Evolutionary conservation across 2,329 filamentous ascomycete species (phyloP), one percentile per base, ranked within the genome.

Genomic region (Cladorrhinum sp.): DNA sequence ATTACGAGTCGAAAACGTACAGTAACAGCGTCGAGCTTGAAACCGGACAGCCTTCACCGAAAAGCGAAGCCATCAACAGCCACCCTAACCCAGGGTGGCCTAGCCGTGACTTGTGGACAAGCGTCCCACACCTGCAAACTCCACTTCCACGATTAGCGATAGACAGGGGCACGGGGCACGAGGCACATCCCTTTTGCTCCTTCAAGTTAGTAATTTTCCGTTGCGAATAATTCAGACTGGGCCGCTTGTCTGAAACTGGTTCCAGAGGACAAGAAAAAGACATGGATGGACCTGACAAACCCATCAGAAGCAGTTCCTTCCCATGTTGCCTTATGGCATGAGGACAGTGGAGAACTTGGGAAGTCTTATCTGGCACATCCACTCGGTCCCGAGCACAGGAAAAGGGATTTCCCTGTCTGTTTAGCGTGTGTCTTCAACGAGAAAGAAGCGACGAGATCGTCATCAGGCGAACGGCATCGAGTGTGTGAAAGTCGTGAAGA

Each of bases 101-200:
- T 56, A 56, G 54, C 54, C 16, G 42, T 39, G 20, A 26, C 57
- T 21, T 18, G 8, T 39, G 16, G 21, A n/a, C n/a, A 16, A 26
- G 18, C 23, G 23, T 51, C 33, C 46, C 48, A 48, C 33, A 30
- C 33, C 52, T 26, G 18, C 26, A 48, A 33, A 28, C 51, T 30
- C 57, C 57, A 53, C 49, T 42, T 50, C 53, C 36, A 59, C 57
- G 57, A 59, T 59, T 59, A 59, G 57, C 57, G 57, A 59, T 51
- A 50, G 51, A 49, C 20, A 23, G 33, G 51, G 51, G 26, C n/a
- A 20, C 10, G 26, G 51, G 24, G 26, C 51, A 33, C 51, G 24
- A 54, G 51, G 53, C 52, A 55, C 52, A 21, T 55, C 24, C 10
- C 39, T n/a, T 2, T 55, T 55, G 7, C 20, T n/a, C 26, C 24